Evolutionary conservation across 164 flowering plant species (phyloP).

Genomic region (Liriodendron chinense): DNA sequence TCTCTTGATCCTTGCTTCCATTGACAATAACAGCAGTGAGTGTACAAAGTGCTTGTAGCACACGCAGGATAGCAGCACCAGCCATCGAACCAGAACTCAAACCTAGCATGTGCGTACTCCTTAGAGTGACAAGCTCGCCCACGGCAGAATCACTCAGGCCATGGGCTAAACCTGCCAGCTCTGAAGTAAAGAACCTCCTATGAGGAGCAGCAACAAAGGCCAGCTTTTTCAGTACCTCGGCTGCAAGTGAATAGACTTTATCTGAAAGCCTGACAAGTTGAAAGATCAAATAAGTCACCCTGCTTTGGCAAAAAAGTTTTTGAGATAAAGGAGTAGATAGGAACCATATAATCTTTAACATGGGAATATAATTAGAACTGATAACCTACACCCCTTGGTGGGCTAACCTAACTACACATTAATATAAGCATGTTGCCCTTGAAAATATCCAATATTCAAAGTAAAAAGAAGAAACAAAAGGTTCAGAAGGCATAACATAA

Average conservation of each 20-base stretch:
- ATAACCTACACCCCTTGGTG: too few relatives aligned
- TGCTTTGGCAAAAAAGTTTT: too few relatives aligned
- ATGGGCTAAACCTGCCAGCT: conserved; percentile 74
- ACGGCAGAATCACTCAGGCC: conserved; percentile 69
- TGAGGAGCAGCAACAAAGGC: conserved; percentile 64
- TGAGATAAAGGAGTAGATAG: too few relatives aligned
- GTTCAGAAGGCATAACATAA: too few relatives aligned
- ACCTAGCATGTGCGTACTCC: conserved; percentile 73
- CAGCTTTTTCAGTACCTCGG: conserved; percentile 86
- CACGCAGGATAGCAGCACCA: conserved; percentile 88
- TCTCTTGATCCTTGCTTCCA: conserved; percentile 25
- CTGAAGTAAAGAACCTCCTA: conserved; percentile 60
- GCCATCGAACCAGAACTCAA: conserved; percentile 86
- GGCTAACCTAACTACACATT: too few relatives aligned
- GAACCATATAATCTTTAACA: too few relatives aligned
- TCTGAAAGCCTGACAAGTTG: conserved; percentile 68
- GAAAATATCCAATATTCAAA: too few relatives aligned
- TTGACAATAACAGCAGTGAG: conserved; percentile 39
- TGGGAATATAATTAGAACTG: too few relatives aligned
- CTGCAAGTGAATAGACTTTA: conserved; percentile 71
- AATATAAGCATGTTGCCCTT: too few relatives aligned
- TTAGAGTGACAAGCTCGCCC: conserved; percentile 62
- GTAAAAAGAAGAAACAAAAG: too few relatives aligned
- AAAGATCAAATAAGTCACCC: conserved; percentile 11
- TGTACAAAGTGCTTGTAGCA: conserved; percentile 71